Evolutionary conservation across 2,329 filamentous ascomycete species (phyloP).

Genomic region (Paraphaeosphaeria sporulosa): DNA sequence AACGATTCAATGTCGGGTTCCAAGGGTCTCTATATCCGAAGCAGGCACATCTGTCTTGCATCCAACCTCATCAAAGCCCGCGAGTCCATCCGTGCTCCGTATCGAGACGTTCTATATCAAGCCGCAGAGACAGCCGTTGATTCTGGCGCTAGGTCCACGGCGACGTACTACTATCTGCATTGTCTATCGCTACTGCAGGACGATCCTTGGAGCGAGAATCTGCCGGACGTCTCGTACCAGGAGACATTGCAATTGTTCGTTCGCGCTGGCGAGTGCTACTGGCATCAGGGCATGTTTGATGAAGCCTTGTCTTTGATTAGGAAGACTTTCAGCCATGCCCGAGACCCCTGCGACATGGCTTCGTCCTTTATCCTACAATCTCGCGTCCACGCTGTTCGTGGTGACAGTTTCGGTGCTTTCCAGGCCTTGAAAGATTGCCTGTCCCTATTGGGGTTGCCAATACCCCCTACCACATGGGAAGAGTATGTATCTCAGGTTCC

Average conservation of each 20-base stretch:
- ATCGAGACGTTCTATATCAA: conserved; percentile 78
- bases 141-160: conserved; percentile 82
- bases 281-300: conserved; percentile 76
- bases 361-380: conserved; percentile 85
- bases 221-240: conserved; percentile 79
- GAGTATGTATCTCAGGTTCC: neutral
- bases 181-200: conserved; percentile 82
- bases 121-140: conserved; percentile 81
- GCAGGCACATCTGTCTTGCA: conserved; percentile 81
- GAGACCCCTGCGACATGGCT: conserved; percentile 78
- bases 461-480: conserved; percentile 69
- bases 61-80: conserved; percentile 75
- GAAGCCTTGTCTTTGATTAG: conserved; percentile 73
- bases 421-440: conserved; percentile 75
- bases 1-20: conserved; percentile 63
- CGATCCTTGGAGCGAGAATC: conserved; percentile 75
- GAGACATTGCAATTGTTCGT: conserved; percentile 79
- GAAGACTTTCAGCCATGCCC: conserved; percentile 74
- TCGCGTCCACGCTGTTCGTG: conserved; percentile 76
- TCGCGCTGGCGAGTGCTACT: conserved; percentile 81
- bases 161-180: conserved; percentile 80
- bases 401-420: conserved; percentile 75
- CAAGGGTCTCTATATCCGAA: conserved; percentile 71
- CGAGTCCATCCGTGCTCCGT: conserved; percentile 68
- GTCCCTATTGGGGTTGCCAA: conserved; percentile 67